A percentile compares a stretch with the other conserved stretches of the same genome.
phyloP scores from a whole-genome alignment of 2,329 filamentous ascomycete genomes.

The Pseudocercospora vitis region DNA sequence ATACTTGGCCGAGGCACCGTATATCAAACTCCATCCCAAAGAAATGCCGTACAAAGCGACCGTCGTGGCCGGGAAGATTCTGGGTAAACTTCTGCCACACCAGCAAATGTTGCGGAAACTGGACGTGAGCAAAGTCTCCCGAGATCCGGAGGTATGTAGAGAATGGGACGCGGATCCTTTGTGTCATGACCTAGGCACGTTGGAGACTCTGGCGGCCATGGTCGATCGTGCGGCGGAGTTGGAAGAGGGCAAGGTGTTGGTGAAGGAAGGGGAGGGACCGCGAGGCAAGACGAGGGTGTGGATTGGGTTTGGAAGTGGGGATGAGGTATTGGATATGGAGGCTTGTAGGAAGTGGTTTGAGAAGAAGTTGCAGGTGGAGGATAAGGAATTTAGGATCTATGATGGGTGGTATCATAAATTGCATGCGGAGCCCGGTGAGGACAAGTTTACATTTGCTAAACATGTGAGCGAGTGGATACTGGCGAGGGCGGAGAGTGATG shows the following conservation, averaged over 20 bases:
- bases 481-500: slow-evolving; percentile 21
- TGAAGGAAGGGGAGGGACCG: slow-evolving; percentile 44
- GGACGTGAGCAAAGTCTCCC: slow-evolving; percentile 62
- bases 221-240: slow-evolving; percentile 70
- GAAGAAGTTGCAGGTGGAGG: slow-evolving; percentile 53
- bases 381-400: slow-evolving; percentile 72
- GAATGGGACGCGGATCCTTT: slow-evolving; percentile 66
- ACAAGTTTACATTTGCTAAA: slow-evolving; percentile 36
- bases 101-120: slow-evolving; percentile 67
- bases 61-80: slow-evolving; percentile 66
- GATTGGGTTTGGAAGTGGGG: slow-evolving; percentile 73
- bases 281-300: slow-evolving; percentile 67
- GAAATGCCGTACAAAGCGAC: slow-evolving; percentile 64
- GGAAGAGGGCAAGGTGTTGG: slow-evolving; percentile 54
- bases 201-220: slow-evolving; percentile 76
- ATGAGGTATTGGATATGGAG: slow-evolving; percentile 66
- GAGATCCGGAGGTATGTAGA: slow-evolving; percentile 64
- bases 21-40: slow-evolving; percentile 69
- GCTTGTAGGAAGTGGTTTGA: slow-evolving; percentile 66
- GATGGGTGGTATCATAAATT: slow-evolving; percentile 75
- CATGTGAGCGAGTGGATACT: slow-evolving; percentile 40
- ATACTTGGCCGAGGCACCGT: slow-evolving; percentile 74
- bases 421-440: slow-evolving; percentile 40
- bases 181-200: slow-evolving; percentile 79
- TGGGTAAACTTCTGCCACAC: slow-evolving; percentile 65